phyloP scores from a whole-genome alignment of 2,329 filamentous ascomycete genomes.

The Penicillium polonicum region DNA sequence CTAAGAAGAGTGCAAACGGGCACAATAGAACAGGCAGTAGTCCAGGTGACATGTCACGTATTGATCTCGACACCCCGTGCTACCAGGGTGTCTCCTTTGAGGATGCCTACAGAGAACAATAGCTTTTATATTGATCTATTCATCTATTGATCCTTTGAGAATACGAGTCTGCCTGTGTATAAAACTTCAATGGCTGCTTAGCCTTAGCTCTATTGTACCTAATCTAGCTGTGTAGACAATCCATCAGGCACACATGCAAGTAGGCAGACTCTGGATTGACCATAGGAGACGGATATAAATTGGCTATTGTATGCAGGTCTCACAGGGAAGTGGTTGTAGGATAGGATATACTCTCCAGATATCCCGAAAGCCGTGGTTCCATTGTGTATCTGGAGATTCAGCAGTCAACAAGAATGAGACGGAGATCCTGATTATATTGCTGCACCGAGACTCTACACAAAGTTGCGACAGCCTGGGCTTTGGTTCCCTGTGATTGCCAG shows the following conservation, averaged over 20 bases:
- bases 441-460: neutral
- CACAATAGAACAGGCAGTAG: neutral
- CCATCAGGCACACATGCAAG: neutral
- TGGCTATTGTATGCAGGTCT: neutral
- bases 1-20: neutral
- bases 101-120: neutral
- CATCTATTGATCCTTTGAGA: neutral
- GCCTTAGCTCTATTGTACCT: neutral
- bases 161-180: neutral
- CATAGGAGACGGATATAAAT: neutral
- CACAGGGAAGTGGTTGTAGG: neutral
- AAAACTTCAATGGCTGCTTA: neutral
- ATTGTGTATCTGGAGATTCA: neutral
- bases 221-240: neutral
- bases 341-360: neutral
- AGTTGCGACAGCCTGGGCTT: neutral
- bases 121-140: neutral
- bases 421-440: neutral
- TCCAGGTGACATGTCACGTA: neutral
- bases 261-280: neutral
- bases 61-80: neutral
- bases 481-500: neutral
- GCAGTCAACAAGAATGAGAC: neutral
- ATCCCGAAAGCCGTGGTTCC: neutral
- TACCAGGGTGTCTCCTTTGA: neutral